phyloP scores from a whole-genome alignment of 2,329 filamentous ascomycete genomes.

The Paraconiothyrium sp. region DNA sequence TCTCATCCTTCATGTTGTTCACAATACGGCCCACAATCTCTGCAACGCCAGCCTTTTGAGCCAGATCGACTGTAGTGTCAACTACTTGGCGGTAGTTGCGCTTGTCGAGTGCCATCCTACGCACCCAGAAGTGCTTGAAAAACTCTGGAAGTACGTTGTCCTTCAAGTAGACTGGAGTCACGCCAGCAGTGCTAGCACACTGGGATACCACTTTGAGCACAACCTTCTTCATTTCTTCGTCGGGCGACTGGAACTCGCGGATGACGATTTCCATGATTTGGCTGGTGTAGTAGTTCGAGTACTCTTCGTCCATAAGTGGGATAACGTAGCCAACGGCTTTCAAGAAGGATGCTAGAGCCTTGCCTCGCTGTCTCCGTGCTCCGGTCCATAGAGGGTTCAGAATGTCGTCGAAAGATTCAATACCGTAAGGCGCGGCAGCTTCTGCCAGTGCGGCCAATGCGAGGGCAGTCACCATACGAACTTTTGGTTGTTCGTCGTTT shows the following conservation, averaged over 20 bases:
- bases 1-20: conserved; percentile 96
- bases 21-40: conserved; percentile 95
- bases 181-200: conserved; percentile 92
- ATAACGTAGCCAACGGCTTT: conserved; percentile 99
- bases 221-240: conserved; percentile 99
- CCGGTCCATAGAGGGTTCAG: conserved; percentile 97
- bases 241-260: conserved; percentile 93
- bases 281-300: conserved; percentile 97
- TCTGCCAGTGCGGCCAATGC: conserved; percentile 95
- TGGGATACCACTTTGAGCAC: conserved; percentile 97
- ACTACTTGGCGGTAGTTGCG: conserved; percentile 98
- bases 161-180: conserved; percentile 93
- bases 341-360: conserved; percentile 92
- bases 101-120: conserved; percentile 96
- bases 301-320: conserved; percentile 98
- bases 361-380: conserved; percentile 93
- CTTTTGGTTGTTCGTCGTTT: conserved; percentile 97
- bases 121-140: conserved; percentile 99
- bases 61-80: conserved; percentile 95
- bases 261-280: conserved; percentile 99
- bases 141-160: conserved; percentile 95
- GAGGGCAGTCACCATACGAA: conserved; percentile 93
- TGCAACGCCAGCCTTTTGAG: conserved; percentile 95
- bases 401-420: conserved; percentile 98
- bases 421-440: conserved; percentile 97